phyloP scores from a whole-genome alignment of 169 alveolate species.

The Cryptosporidium bovis region DNA sequence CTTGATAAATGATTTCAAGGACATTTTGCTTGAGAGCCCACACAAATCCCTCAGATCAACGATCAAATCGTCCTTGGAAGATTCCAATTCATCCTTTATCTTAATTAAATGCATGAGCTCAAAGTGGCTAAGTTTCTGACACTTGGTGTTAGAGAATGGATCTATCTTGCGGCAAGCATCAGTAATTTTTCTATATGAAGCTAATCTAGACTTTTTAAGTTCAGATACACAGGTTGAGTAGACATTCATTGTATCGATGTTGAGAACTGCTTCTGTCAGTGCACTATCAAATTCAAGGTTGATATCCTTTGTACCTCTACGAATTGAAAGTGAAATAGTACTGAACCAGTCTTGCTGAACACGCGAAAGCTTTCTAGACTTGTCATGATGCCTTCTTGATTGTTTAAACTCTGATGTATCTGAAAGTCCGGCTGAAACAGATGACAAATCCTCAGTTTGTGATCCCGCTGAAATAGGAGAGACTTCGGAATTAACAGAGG shows the following conservation, averaged over 20 bases:
- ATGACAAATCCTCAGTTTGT: neutral
- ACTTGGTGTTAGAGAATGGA: slow-evolving; percentile 45
- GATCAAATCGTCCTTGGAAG: neutral
- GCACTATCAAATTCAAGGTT: neutral
- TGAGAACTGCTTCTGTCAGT: neutral
- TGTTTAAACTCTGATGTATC: neutral
- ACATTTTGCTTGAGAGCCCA: slow-evolving; percentile 4
- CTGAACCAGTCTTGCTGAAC: slow-evolving; percentile 35
- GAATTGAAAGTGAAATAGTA: slow-evolving; percentile 4
- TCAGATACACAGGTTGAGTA: slow-evolving; percentile 44
- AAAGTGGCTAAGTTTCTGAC: slow-evolving; percentile 60
- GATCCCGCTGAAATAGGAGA: neutral
- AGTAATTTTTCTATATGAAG: slow-evolving; percentile 37
- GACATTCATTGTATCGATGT: slow-evolving; percentile 7
- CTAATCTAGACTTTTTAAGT: neutral
- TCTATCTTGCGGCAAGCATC: slow-evolving; percentile 69
- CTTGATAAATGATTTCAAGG: slow-evolving; percentile 12
- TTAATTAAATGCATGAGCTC: slow-evolving; percentile 22
- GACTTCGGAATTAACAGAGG: slow-evolving; percentile 6
- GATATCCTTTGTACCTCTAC: neutral
- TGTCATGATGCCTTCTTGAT: neutral
- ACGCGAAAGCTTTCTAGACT: slow-evolving; percentile 1
- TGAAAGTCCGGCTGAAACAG: neutral
- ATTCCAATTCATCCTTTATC: slow-evolving; percentile 30
- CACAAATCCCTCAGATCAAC: slow-evolving; percentile 59